phyloP scores from a whole-genome alignment of 1,284 basidiomycete genomes.

The Ganoderma lucidum region DNA sequence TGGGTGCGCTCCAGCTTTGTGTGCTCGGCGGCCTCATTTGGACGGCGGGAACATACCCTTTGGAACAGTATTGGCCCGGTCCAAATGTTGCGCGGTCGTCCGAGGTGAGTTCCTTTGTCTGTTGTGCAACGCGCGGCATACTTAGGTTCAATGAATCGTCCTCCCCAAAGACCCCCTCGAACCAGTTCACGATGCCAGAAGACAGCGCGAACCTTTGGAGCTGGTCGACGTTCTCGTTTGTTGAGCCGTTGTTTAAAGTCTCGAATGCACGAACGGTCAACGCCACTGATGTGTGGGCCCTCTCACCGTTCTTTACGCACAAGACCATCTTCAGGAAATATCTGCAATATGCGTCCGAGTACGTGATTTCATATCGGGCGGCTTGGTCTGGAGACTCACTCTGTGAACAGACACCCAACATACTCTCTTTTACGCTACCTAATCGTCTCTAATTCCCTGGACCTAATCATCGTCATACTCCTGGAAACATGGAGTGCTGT shows the following conservation, averaged over 20 bases:
- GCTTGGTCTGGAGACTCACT: conserved; percentile 11
- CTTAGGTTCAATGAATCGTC: not conserved
- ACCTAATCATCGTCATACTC: conserved; percentile 66
- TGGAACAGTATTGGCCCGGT: conserved; percentile 53
- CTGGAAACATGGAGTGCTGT: conserved; percentile 70
- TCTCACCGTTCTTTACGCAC: conserved; percentile 78
- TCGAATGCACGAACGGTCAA: conserved; percentile 65
- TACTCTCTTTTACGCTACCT: conserved; percentile 71
- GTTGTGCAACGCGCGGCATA: not conserved
- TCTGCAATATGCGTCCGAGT: conserved; percentile 57
- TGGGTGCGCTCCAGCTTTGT: conserved; percentile 45
- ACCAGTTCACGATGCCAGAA: conserved; percentile 65
- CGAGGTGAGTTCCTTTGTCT: conserved; percentile 49
- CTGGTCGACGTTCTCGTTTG: conserved; percentile 83
- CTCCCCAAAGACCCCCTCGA: conserved; percentile 56
- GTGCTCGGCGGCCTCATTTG: conserved; percentile 51
- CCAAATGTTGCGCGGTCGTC: conserved; percentile 54
- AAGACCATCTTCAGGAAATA: conserved; percentile 75
- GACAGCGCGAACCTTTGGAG: conserved; percentile 79
- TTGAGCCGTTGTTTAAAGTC: conserved; percentile 73
- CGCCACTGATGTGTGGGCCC: conserved; percentile 73
- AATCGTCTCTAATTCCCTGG: conserved; percentile 75
- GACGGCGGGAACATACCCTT: conserved; percentile 61
- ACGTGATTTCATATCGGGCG: conserved; percentile 9
- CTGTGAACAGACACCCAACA: conserved; percentile 56